phyloP scores from a whole-genome alignment of 345 rosid genomes.

The Theobroma cacao region DNA sequence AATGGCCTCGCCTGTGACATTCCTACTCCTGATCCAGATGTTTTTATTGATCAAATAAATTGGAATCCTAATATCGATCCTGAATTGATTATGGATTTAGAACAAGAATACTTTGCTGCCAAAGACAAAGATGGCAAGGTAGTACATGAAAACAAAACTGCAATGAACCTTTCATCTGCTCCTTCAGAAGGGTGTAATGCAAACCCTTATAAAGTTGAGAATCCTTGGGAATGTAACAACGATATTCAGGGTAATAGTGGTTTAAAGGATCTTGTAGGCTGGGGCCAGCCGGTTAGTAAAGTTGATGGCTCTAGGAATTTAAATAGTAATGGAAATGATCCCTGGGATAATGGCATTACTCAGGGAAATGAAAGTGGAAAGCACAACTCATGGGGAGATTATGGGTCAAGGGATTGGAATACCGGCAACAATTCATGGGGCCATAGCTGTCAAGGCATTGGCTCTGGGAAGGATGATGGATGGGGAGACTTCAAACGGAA shows the following conservation, averaged over 20 bases:
- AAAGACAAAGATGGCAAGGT: slow-evolving; percentile 25
- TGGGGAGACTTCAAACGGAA: slow-evolving; percentile 21
- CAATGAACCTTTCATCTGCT: slow-evolving; percentile 8
- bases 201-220: slow-evolving; percentile 18
- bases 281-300: slow-evolving; percentile 31
- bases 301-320: slow-evolving; percentile 10
- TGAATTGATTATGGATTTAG: slow-evolving; percentile 36
- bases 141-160: slow-evolving; percentile 21
- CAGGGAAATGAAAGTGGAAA: slow-evolving; percentile 27
- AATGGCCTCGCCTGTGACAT: slow-evolving; percentile 35
- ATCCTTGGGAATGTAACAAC: slow-evolving; percentile 40
- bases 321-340: slow-evolving; percentile 23
- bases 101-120: slow-evolving; percentile 22
- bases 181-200: slow-evolving; percentile 28
- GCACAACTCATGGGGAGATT: slow-evolving; percentile 21
- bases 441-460: slow-evolving; percentile 14
- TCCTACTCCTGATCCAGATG: slow-evolving; percentile 37
- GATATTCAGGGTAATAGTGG: slow-evolving; percentile 8
- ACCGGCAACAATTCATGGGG: slow-evolving; percentile 21
- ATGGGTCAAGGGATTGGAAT: slow-evolving; percentile 28
- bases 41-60: slow-evolving; percentile 43
- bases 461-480: slow-evolving; percentile 18
- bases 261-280: slow-evolving; percentile 24
- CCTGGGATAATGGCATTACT: slow-evolving; percentile 46
- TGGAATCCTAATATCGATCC: slow-evolving; percentile 39